A percentile compares a stretch with the other conserved stretches of the same genome.
phyloP scores from a whole-genome alignment of 2,329 filamentous ascomycete species.

The Penicillium sp. region DNA sequence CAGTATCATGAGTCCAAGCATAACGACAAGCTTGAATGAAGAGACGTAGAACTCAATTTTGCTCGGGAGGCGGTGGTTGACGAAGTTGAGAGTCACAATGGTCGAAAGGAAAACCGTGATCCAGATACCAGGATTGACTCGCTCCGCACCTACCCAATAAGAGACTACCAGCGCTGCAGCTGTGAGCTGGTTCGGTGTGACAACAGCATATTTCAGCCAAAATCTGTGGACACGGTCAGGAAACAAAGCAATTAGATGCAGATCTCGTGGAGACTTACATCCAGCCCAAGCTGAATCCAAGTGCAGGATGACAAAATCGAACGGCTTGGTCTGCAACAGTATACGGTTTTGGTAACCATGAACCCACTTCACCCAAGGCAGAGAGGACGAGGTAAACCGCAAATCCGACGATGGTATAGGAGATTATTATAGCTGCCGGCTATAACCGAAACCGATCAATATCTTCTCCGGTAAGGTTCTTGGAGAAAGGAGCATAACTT shows the following conservation, averaged over 20 bases:
- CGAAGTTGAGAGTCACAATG: conserved; percentile 64
- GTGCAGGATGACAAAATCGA: conserved; percentile 73
- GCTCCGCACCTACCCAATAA: conserved; percentile 65
- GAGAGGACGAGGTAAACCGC: conserved; percentile 75
- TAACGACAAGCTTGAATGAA: conserved; percentile 65
- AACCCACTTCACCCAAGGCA: conserved; percentile 75
- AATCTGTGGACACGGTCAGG: conserved; percentile 28
- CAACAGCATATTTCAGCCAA: conserved; percentile 77
- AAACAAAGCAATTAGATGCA: background rate
- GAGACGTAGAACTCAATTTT: conserved; percentile 59
- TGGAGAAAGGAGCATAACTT: conserved; percentile 5
- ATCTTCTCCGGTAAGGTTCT: background rate
- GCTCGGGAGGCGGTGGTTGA: conserved; percentile 64
- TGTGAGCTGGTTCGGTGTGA: conserved; percentile 79
- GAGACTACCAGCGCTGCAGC: conserved; percentile 72
- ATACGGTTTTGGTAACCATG: conserved; percentile 71
- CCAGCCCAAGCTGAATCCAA: conserved; percentile 75
- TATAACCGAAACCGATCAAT: conserved; percentile 11
- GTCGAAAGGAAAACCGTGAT: conserved; percentile 65
- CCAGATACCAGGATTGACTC: conserved; percentile 72
- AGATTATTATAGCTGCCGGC: conserved; percentile 37
- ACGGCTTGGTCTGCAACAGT: conserved; percentile 77
- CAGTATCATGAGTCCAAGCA: conserved; percentile 63
- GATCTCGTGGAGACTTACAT: conserved; percentile 46
- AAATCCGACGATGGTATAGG: conserved; percentile 37